Base-by-base conservation (phyloP, 768 basidiomycete genomes). In the Leccinum variicolor region DNA sequence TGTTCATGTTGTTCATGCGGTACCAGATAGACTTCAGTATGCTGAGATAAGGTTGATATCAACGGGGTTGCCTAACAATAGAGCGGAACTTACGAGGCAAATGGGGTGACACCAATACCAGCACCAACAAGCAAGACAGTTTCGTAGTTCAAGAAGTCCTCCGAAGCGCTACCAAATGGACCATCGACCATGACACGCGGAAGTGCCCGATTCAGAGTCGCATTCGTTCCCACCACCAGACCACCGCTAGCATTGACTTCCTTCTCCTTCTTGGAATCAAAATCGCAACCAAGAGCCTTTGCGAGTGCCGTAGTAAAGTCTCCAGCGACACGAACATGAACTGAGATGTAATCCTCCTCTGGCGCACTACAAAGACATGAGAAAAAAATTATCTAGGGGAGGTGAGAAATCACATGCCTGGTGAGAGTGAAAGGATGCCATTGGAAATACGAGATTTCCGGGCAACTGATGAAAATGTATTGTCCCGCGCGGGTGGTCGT, bases 391-490 rank as follows among this genome's bases (percentile, higher is more conserved):
- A 7, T 25, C 19, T 4, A 26, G 11, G 10, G 14, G 2, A n/a
- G 34, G 33, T 34, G n/a, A 29, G 52, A 39, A 50, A 51, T 39
- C 31, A 62, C 60, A 56, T 50, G n/a, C 86, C 86, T 89, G 33
- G 93, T 96, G 59, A 97, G 83, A 15, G 94, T 96, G 81, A 97
- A 97, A 9, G 94, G 94, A 68, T 98, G 95, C 90, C 94, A 98
- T 70, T 97, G 93, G 80, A 89, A 95, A 77, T 93, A 96, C 19
- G 89, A 92, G 48, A 98, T 79, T 73, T 93, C 90, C 9, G 94
- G 95, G 75, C 92, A 94, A 62, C 79, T 87, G 50, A 97, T 73
- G 79, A 96, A 94, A 71, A 98, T 91, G 73, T 97, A 98, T 71
- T 96, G 92, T 19, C 94, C 94, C 1, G 94, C 92, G 11, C 87